Base-by-base conservation (phyloP, 495 filamentous ascomycete genomes). In the Penicillium coffeae region DNA sequence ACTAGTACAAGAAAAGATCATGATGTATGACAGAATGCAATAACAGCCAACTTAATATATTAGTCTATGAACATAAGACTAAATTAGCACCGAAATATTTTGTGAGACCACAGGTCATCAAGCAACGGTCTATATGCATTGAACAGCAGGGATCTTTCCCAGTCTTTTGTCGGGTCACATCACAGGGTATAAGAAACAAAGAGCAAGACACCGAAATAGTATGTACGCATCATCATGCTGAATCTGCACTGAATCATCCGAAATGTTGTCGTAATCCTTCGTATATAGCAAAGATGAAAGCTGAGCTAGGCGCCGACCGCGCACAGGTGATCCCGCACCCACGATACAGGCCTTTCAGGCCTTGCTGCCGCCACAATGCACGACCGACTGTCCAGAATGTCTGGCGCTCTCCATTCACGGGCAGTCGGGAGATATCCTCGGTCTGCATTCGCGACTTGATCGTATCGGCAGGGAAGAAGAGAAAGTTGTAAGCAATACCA, bases 391-490 rank as follows among this genome's bases (percentile, higher is more conserved):
- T 66, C 69, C 74, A 80, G 62, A 99, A 99, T 0, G 79, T 82
- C 37, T 74, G 76, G 30, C 75, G 73, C 30, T 61, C 27, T 10
- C 59, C 55, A 21, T 64, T 62, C 50, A 46, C 47, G 3, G 63
- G 48, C 0, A 60, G 36, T n/a, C 37, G 63, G 1, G 58, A 62
- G 42, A 92, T 75, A 22, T 89, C 85, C 38, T 86, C 81, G 0
- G 94, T 97, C 66, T 99, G 93, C 84, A 99, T 94, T 6, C 92
- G 81, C 8, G 85, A 90, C 65, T 98, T 98, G 71, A 98, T 85
- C 1, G 93, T 96, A 62, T 98, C 93, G 34, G 94, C 93, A 0
- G 93, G 93, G 66, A 91, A 98, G 73, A 95, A 95, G 21, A 95
- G 63, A 58, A 97, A 96, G 58, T 97, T 98, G 63, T 97, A 98